A percentile compares a stretch with the other conserved stretches of the same genome.
These are phyloP conservation scores for Vigna mungo DNA, from an alignment of 306 rosid genomes.

Conservation along the genomic window DNA sequence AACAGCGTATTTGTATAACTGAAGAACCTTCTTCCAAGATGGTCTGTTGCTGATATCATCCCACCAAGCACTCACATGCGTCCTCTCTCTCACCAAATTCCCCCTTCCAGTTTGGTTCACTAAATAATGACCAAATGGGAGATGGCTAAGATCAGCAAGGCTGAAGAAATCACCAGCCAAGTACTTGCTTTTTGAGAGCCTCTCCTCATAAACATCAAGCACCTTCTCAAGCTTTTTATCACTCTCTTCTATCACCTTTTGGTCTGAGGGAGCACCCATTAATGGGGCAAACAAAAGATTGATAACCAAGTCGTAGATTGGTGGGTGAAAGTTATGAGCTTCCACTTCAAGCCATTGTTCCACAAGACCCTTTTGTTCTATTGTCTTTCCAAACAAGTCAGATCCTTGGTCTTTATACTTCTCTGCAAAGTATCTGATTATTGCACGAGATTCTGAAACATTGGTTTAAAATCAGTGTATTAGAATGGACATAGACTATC, in stretches of 20 bases:
- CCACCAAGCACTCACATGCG: constrained; percentile 49
- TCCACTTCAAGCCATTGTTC: constrained; percentile 60
- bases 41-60: constrained; percentile 44
- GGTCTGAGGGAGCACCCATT: background rate
- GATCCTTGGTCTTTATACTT: constrained; percentile 41
- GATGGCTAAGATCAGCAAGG: constrained; percentile 48
- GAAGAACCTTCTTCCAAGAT: constrained; percentile 44
- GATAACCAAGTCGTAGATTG: constrained; percentile 19
- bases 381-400: constrained; percentile 43
- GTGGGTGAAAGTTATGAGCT: constrained; percentile 42
- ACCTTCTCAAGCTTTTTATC: constrained; percentile 37
- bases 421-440: background rate
- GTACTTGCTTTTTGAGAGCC: constrained; percentile 33
- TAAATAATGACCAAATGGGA: constrained; percentile 39
- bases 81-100: constrained; percentile 31
- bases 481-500: background rate
- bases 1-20: constrained; percentile 31
- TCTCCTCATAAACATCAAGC: constrained; percentile 37
- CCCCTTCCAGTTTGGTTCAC: constrained; percentile 26
- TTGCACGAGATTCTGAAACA: constrained; percentile 27
- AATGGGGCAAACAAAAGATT: constrained; percentile 40
- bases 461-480: background rate
- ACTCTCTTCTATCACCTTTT: constrained; percentile 17
- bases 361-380: constrained; percentile 50
- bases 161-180: constrained; percentile 47